Percentiles rank a stretch among this genome's conserved stretches.
Conservation (phyloP, 495 filamentous ascomycete genomes). For the Hyaloscypha finlandica region DNA sequence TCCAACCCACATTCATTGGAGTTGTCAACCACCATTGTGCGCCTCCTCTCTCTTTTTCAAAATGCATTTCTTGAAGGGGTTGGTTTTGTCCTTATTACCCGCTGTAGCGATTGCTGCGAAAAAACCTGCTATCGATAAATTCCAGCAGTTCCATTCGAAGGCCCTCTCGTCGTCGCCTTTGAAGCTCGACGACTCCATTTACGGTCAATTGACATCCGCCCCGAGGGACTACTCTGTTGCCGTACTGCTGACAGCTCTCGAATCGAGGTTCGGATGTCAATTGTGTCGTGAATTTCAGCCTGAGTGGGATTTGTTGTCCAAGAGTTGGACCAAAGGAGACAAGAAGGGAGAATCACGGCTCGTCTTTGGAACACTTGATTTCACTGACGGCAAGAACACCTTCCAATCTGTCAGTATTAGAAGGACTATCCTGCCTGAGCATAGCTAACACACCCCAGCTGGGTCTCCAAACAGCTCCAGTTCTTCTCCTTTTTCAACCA, state of each 20-base stretch:
- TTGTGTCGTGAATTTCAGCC: slow-evolving; percentile 90
- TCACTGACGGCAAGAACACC: slow-evolving; percentile 76
- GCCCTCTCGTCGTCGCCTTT: slow-evolving; percentile 66
- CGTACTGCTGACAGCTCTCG: slow-evolving; percentile 85
- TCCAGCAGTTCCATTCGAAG: slow-evolving; percentile 67
- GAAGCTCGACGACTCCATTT: slow-evolving; percentile 73
- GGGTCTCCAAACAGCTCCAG: slow-evolving; percentile 91
- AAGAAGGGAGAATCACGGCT: slow-evolving; percentile 70
- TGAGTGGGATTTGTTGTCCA: slow-evolving; percentile 87
- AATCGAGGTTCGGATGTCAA: slow-evolving; percentile 80
- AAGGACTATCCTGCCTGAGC: background rate
- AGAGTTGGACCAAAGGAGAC: slow-evolving; percentile 84
- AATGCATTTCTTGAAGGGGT: slow-evolving; percentile 60
- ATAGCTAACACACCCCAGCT: slow-evolving; percentile 53
- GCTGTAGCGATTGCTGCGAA: slow-evolving; percentile 59
- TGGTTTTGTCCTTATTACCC: slow-evolving; percentile 51
- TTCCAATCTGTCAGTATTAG: slow-evolving; percentile 76
- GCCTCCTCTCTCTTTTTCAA: slow-evolving; percentile 32
- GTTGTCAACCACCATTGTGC: slow-evolving; percentile 1
- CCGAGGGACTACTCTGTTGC: slow-evolving; percentile 84
- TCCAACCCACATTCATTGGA: background rate
- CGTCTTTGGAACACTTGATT: slow-evolving; percentile 87
- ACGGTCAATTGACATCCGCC: slow-evolving; percentile 69
- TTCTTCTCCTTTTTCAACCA: slow-evolving; percentile 85
- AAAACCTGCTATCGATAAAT: slow-evolving; percentile 55